Percentiles rank a stretch among this genome's conserved stretches.
These are phyloP conservation scores for Teunomyces atbi DNA, from an alignment of 805 yeast species.

Conservation along the genomic window DNA sequence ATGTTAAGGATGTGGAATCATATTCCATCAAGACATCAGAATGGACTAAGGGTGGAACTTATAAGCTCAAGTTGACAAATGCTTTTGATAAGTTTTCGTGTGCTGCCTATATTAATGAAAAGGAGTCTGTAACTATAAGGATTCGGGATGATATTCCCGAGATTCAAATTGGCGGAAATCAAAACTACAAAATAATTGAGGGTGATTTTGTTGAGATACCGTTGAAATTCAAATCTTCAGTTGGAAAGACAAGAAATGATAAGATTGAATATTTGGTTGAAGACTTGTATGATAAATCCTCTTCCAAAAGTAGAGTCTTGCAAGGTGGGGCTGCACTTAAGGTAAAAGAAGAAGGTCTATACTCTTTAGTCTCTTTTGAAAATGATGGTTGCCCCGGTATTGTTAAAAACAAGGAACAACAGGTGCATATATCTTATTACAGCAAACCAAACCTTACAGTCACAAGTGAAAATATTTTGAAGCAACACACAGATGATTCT, in stretches of 20 bases:
- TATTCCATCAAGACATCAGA: slow-evolving; percentile 53
- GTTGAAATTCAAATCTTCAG: slow-evolving; percentile 31
- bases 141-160: slow-evolving; percentile 71
- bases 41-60: slow-evolving; percentile 69
- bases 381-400: slow-evolving; percentile 49
- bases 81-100: slow-evolving; percentile 79
- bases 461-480: slow-evolving; percentile 14
- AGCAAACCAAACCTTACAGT: slow-evolving; percentile 24
- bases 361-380: slow-evolving; percentile 35
- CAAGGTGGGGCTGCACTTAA: slow-evolving; percentile 19
- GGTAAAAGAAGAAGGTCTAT: slow-evolving; percentile 42
- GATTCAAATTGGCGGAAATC: slow-evolving; percentile 18
- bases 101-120: slow-evolving; percentile 62
- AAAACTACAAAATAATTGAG: slow-evolving; percentile 46
- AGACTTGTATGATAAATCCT: slow-evolving; percentile 22
- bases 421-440: slow-evolving; percentile 21
- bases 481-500: slow-evolving; percentile 24
- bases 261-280: slow-evolving; percentile 29
- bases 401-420: slow-evolving; percentile 18
- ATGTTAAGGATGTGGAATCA: slow-evolving; percentile 29
- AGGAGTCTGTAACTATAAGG: slow-evolving; percentile 52
- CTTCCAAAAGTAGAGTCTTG: slow-evolving; percentile 9
- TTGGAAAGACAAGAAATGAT: slow-evolving; percentile 29
- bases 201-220: slow-evolving; percentile 64
- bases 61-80: slow-evolving; percentile 58